These are phyloP conservation scores for Gracilaria caudata DNA, from an alignment of 23 red algal species.

Conservation along the genomic window DNA sequence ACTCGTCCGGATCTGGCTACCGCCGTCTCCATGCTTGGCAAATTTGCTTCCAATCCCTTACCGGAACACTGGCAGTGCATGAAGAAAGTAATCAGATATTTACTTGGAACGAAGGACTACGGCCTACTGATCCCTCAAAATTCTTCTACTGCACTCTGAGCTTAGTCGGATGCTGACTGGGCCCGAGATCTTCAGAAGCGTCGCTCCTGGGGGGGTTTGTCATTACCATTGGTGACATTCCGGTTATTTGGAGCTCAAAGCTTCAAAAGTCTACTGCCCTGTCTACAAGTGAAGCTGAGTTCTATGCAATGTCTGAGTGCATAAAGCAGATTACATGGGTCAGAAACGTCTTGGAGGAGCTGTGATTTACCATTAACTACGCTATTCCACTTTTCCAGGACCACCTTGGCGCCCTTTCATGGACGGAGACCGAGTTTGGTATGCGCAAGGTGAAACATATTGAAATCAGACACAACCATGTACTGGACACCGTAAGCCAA, in stretches of 20 bases:
- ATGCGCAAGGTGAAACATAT: constrained; percentile 10
- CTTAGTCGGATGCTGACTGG: constrained; percentile 4
- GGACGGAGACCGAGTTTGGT: background rate
- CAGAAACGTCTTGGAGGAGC: constrained; percentile 10
- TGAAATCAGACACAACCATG: background rate
- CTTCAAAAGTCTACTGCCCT: constrained; percentile 21
- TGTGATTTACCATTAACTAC: background rate
- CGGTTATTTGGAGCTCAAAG: constrained; percentile 19
- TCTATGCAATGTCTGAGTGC: constrained; percentile 30
- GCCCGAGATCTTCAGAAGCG: constrained; percentile 14
- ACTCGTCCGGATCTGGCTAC: constrained; percentile 30
- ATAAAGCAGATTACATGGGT: constrained; percentile 13
- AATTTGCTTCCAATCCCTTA: constrained; percentile 12
- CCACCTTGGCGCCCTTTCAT: constrained; percentile 8
- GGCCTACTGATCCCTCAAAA: background rate
- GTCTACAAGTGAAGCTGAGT: constrained; percentile 25
- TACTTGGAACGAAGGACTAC: constrained; percentile 17
- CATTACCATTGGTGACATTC: constrained; percentile 12
- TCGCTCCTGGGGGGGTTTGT: constrained; percentile 22
- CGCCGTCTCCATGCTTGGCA: constrained; percentile 56
- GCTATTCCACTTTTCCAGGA: constrained; percentile 1
- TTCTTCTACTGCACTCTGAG: background rate
- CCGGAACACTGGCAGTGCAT: constrained; percentile 18
- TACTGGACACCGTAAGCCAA: background rate
- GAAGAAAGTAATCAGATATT: constrained; percentile 24